Evolutionary conservation across 1,139 yeast genomes (phyloP).

Genomic region (Eremothecium sinecaudum): DNA sequence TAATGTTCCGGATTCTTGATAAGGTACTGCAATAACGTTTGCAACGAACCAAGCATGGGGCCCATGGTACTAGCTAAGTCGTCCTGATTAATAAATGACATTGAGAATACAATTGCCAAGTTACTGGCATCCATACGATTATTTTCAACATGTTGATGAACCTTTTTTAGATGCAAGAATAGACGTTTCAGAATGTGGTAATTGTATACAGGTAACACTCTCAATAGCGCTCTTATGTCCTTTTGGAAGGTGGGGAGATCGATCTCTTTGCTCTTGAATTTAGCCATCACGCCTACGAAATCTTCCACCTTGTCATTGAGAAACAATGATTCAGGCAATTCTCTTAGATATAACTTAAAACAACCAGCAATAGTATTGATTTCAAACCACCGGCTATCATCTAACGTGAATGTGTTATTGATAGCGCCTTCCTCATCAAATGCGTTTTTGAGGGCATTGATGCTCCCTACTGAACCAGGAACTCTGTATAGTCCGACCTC

Average conservation of each 20-base stretch:
- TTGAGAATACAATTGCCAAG: constrained; percentile 65
- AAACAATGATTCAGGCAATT: constrained; percentile 78
- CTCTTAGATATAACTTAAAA: constrained; percentile 76
- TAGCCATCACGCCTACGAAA: constrained; percentile 36
- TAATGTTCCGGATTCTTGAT: constrained; percentile 31
- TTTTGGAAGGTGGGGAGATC: constrained; percentile 15
- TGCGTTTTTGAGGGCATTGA: constrained; percentile 56
- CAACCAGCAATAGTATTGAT: constrained; percentile 86
- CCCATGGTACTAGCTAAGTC: constrained; percentile 36
- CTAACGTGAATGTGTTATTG: constrained; percentile 43
- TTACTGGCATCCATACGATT: constrained; percentile 77
- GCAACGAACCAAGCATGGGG: constrained; percentile 35
- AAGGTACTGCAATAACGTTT: constrained; percentile 32
- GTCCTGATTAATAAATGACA: constrained; percentile 43
- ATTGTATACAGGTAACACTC: constrained; percentile 50
- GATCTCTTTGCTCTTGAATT: constrained; percentile 25
- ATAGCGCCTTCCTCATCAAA: constrained; percentile 62
- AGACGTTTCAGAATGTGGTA: constrained; percentile 59
- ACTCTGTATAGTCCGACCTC: constrained; percentile 91
- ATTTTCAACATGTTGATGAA: constrained; percentile 47
- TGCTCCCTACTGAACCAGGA: constrained; percentile 78
- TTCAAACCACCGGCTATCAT: constrained; percentile 64
- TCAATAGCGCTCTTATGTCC: constrained; percentile 36
- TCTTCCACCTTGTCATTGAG: constrained; percentile 49
- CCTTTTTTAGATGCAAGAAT: constrained; percentile 56